phyloP scores from a whole-genome alignment of 768 basidiomycete species.

The Russula ochroleuca region DNA sequence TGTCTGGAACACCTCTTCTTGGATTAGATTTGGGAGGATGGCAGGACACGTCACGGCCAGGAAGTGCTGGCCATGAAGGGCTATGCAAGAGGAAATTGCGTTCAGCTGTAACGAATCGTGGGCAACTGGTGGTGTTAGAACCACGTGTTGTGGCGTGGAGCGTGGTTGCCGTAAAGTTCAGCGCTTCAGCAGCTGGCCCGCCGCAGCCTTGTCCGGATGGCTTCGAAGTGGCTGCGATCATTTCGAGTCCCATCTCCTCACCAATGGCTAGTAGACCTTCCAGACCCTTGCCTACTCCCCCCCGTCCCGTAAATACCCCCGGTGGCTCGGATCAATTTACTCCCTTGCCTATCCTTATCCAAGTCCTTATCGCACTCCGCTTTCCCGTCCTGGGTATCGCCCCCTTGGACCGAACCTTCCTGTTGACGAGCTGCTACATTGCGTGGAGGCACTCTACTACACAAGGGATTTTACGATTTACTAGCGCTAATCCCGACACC shows the following conservation, averaged over 20 bases:
- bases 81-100: not conserved
- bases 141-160: conserved; percentile 22
- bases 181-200: not conserved
- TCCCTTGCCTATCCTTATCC: conserved; percentile 20
- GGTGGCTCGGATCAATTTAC: conserved; percentile 20
- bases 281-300: conserved; percentile 27
- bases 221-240: not conserved
- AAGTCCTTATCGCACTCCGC: conserved; percentile 34
- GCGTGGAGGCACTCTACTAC: conserved; percentile 67
- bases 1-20: not conserved
- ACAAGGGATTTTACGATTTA: conserved; percentile 87
- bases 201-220: not conserved
- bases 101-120: not conserved
- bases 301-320: conserved; percentile 6
- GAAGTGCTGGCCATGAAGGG: not conserved
- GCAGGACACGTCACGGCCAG: conserved; percentile 1
- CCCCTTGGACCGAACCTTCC: conserved; percentile 28
- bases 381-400: conserved; percentile 36
- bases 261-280: conserved; percentile 21
- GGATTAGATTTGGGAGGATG: not conserved
- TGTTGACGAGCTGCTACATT: conserved; percentile 45
- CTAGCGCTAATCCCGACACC: conserved; percentile 67
- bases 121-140: not conserved
- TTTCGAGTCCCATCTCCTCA: not conserved
- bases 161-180: conserved; percentile 19